Conservation (phyloP, 768 basidiomycete species). For the Chalciporus piperatus region DNA sequence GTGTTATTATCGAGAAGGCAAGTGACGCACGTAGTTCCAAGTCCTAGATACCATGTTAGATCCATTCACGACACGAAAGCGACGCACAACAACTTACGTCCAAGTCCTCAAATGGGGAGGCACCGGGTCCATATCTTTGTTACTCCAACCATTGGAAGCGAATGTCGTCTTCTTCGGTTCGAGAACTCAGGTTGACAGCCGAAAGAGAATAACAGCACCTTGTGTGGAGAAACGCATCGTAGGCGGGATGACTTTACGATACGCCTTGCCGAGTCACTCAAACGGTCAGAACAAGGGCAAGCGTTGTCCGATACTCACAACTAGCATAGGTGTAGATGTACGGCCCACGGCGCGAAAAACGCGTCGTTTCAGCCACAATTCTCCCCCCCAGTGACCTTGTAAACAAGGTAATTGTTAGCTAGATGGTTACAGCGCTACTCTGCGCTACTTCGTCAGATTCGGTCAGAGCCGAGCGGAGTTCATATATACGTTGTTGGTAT, state of each 20-base stretch:
- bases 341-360: no score
- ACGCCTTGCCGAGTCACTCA: no score
- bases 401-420: no score
- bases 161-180: conserved; percentile 41
- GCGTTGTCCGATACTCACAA: no score
- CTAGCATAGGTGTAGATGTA: no score
- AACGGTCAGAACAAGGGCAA: no score
- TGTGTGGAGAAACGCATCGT: conserved; percentile 10
- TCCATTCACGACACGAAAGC: neutral
- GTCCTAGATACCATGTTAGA: conserved; percentile 27
- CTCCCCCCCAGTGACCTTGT: no score
- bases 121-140: conserved; percentile 78
- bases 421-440: no score
- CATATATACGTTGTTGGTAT: no score
- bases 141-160: conserved; percentile 63
- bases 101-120: conserved; percentile 59
- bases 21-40: conserved; percentile 65
- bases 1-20: conserved; percentile 32
- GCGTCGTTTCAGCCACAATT: no score
- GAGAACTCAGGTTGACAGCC: conserved; percentile 19
- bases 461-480: no score
- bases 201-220: conserved; percentile 7
- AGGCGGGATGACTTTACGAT: neutral
- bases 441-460: no score
- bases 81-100: conserved; percentile 36